Evolutionary conservation across 108 stramenopile genomes (phyloP), one percentile per base, ranked within the genome.

Genomic region (Cyclotella cryptica): DNA sequence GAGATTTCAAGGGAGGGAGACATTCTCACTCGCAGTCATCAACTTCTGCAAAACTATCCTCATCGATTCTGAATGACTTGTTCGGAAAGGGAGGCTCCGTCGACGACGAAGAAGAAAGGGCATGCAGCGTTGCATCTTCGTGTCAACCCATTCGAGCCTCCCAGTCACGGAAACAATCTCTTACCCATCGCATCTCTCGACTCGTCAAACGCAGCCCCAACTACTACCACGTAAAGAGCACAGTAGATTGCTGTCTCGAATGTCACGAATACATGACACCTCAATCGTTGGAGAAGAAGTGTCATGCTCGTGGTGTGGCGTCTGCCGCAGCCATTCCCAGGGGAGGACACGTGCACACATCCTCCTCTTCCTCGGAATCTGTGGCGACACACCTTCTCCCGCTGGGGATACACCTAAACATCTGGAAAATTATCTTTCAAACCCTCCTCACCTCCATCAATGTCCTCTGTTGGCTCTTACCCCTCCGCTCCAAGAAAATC

Each of bases 361-460:
- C 47, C 5, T 54, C 64, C 13, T 27, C 19, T 72, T 26, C 46
- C 5, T 45, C 47, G 3, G 69, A 15, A 26, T 61, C 77, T 10
- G 62, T 61, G 22, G 62, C 69, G 22, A 15, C 69, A 18, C 49
- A 62, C 19, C 42, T 74, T 12, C 69, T 83, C 10, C 94, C 94
- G 3, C 85, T 85, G 30, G 85, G 85, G 29, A 83, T 96, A 58
- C 93, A 92, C 24, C 70, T 96, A 52, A 89, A 96, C 80, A 74
- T 78, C 29, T 96, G 96, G 96, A 96, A 96, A 73, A 85, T 90
- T 19, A 90, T 96, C 42, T 93, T 96, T 64, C 96, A 96, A 70
- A 83, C 89, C 29, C 78, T 94, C 54, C 73, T 97, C 27, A 95
- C 95, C 0, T 80, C 90, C 3, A 83, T 98, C 44, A 98, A 98